A percentile compares a stretch with the other conserved stretches of the same genome.
phyloP scores from a whole-genome alignment of 441 rosid species.

The Viola pubescens region DNA sequence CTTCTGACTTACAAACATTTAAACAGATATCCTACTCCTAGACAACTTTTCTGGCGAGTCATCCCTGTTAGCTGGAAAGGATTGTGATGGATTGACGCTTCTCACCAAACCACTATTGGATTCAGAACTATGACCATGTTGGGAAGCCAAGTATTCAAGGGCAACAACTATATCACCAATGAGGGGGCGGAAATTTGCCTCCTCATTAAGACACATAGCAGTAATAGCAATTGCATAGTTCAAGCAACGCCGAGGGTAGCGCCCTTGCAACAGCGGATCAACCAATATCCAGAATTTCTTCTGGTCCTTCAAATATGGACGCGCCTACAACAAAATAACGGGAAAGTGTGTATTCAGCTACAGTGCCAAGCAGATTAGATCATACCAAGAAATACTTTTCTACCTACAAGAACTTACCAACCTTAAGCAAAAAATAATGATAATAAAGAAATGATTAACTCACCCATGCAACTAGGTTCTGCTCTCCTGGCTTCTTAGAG shows the following conservation, averaged over 20 bases:
- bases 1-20: conserved; percentile 12
- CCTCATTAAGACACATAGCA: conserved; percentile 89
- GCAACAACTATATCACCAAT: conserved; percentile 83
- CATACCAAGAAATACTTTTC: neutral
- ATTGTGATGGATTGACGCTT: conserved; percentile 22
- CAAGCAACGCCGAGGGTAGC: conserved; percentile 69
- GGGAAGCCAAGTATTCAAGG: conserved; percentile 71
- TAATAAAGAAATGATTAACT: conserved; percentile 21
- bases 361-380: neutral
- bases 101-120: conserved; percentile 18
- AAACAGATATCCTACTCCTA: conserved; percentile 17
- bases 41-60: conserved; percentile 15
- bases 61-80: conserved; percentile 13
- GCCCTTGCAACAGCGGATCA: conserved; percentile 68
- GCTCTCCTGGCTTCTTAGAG: conserved; percentile 71
- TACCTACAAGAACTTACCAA: neutral
- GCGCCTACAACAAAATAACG: conserved; percentile 39
- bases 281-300: conserved; percentile 58
- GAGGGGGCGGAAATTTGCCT: conserved; percentile 88
- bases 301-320: conserved; percentile 62
- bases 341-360: neutral
- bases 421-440: neutral
- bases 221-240: conserved; percentile 83
- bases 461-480: conserved; percentile 88
- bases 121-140: conserved; percentile 30